Conservation (phyloP, 345 rosid species). For the Leavenworthia alabamica region DNA sequence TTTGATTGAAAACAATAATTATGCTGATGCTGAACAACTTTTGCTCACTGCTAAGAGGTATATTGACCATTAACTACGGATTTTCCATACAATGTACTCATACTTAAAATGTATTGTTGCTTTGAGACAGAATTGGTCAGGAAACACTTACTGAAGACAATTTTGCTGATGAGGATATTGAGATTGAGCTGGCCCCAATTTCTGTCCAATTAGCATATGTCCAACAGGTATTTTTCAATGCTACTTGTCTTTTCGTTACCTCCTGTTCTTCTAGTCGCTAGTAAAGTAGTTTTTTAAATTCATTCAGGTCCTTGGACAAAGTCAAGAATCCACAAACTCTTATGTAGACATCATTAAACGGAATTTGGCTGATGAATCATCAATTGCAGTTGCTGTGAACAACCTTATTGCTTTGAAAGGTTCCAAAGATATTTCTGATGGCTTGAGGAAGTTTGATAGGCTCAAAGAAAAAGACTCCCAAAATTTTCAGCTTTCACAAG, state of each 20-base stretch:
- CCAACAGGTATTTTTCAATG: slow-evolving; percentile 52
- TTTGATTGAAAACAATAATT: slow-evolving; percentile 57
- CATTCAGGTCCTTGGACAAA: slow-evolving; percentile 63
- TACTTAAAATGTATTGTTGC: background rate
- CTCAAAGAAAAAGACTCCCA: slow-evolving; percentile 60
- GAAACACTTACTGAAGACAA: slow-evolving; percentile 73
- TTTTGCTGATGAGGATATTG: slow-evolving; percentile 71
- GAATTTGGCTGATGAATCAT: slow-evolving; percentile 73
- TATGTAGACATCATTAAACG: slow-evolving; percentile 55
- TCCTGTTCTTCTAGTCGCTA: background rate
- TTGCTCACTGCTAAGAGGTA: slow-evolving; percentile 79
- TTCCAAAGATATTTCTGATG: slow-evolving; percentile 71
- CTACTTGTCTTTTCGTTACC: background rate
- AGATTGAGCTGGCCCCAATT: slow-evolving; percentile 83
- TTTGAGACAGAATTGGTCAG: slow-evolving; percentile 71
- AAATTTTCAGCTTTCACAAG: slow-evolving; percentile 54
- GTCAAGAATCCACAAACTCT: slow-evolving; percentile 54
- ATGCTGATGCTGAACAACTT: slow-evolving; percentile 77
- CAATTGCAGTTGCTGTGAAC: slow-evolving; percentile 82
- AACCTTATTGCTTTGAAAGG: slow-evolving; percentile 76
- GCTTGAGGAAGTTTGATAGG: slow-evolving; percentile 77
- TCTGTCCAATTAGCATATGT: slow-evolving; percentile 83
- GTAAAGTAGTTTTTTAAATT: slow-evolving; percentile 25
- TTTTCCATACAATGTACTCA: background rate
- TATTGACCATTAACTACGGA: background rate